These are phyloP conservation scores for Macadamia tetraphylla DNA, from an alignment of 164 flowering plant species.

Conservation along the genomic window DNA sequence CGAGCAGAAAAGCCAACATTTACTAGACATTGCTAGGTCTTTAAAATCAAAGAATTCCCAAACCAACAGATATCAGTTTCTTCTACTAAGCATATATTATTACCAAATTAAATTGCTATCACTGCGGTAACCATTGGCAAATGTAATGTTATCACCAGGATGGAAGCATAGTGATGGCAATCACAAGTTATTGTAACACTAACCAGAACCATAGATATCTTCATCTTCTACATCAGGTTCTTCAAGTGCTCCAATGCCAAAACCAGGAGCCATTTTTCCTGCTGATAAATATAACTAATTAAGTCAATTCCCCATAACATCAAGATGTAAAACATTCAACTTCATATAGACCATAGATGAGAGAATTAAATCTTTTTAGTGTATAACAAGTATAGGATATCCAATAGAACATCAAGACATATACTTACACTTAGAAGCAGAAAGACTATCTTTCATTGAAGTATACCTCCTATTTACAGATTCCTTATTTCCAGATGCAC, in stretches of 20 bases:
- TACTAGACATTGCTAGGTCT: too few species aligned
- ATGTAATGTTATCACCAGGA: not conserved
- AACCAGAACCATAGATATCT: slow-evolving; percentile 80
- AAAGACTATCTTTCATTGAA: slow-evolving; percentile 42
- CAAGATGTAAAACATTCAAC: slow-evolving; percentile 6
- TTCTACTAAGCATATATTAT: not conserved
- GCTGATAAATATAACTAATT: slow-evolving; percentile 38
- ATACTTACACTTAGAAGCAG: slow-evolving; percentile 67
- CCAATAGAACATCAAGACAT: slow-evolving; percentile 20
- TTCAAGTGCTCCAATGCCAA: slow-evolving; percentile 98
- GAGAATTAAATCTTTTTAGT: not conserved
- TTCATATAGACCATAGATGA: not conserved
- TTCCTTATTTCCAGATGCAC: slow-evolving; percentile 23
- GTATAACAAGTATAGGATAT: not conserved
- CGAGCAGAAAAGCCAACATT: too few species aligned
- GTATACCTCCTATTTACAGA: slow-evolving; percentile 31
- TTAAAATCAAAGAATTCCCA: too few species aligned
- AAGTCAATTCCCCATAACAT: slow-evolving; percentile 3
- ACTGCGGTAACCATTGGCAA: not conserved
- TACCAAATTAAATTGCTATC: not conserved
- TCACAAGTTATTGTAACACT: slow-evolving; percentile 10
- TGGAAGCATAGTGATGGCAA: not conserved
- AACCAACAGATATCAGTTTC: too few species aligned
- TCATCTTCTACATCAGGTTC: slow-evolving; percentile 92
- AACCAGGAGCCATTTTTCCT: slow-evolving; percentile 86